phyloP scores from a whole-genome alignment of 2,329 filamentous ascomycete genomes.

The Chalaropsis ovoidea region DNA sequence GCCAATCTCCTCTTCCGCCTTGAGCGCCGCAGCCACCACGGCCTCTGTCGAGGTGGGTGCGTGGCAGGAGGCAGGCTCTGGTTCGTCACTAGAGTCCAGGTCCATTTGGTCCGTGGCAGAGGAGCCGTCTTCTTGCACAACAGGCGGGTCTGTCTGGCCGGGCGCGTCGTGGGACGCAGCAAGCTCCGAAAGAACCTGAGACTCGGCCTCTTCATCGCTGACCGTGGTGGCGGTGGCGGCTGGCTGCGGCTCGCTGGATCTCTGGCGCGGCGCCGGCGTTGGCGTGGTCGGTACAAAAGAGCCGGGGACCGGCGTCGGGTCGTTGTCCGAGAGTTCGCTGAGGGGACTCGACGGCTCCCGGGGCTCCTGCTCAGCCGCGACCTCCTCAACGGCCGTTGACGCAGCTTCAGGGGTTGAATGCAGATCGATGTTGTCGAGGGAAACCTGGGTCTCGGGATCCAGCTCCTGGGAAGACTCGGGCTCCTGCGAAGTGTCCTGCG shows the following conservation, averaged over 20 bases:
- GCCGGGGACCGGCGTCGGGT: not conserved
- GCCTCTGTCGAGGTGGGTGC: not conserved
- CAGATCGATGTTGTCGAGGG: constrained; percentile 16
- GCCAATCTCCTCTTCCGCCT: not conserved
- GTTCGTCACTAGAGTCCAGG: not conserved
- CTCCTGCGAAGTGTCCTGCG: constrained; percentile 7
- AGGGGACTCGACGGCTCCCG: constrained; percentile 22
- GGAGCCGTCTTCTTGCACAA: not conserved
- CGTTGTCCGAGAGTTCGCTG: constrained; percentile 21
- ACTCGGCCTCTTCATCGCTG: constrained; percentile 30
- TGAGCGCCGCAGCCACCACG: not conserved
- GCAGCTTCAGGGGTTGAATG: not conserved
- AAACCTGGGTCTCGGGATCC: constrained; percentile 16
- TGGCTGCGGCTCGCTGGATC: not conserved
- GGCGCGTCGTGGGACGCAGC: constrained; percentile 31
- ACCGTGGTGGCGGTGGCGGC: not conserved
- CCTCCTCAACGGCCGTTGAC: not conserved
- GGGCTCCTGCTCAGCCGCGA: constrained; percentile 24
- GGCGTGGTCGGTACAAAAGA: not conserved
- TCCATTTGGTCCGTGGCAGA: not conserved
- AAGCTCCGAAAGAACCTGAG: constrained; percentile 36
- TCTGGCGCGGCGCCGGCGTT: not conserved
- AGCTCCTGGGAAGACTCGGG: constrained; percentile 1
- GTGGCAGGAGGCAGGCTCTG: not conserved
- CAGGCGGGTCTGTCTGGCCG: not conserved